Evolutionary conservation across 169 alveolate species (phyloP).

Genomic region (Cardiosporidium cionae): DNA sequence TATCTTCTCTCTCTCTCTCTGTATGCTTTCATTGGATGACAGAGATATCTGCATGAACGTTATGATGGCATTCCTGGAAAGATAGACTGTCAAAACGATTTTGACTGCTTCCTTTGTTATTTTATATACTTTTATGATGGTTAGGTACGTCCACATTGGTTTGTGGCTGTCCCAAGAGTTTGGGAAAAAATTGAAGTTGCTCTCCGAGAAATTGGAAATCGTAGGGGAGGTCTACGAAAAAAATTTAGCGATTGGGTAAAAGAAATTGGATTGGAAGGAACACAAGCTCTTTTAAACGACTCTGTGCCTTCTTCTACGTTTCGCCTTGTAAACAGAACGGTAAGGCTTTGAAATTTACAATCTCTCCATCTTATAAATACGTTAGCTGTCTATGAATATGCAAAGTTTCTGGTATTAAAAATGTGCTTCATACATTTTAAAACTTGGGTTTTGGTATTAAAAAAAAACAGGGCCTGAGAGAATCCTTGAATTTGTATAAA

Average conservation of each 20-base stretch:
- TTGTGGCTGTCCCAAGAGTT: conserved; percentile 73
- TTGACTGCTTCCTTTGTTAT: too few species aligned
- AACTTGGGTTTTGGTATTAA: too few species aligned
- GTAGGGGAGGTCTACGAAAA: conserved; percentile 23
- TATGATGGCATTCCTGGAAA: too few species aligned
- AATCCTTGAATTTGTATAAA: too few species aligned
- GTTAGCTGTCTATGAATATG: too few species aligned
- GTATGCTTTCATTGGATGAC: too few species aligned
- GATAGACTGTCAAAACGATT: too few species aligned
- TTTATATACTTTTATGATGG: not conserved
- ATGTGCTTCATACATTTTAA: conserved; percentile 3
- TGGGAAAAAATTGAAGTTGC: conserved; percentile 73
- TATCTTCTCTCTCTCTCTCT: too few species aligned
- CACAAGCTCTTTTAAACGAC: conserved; percentile 32
- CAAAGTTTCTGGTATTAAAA: not conserved
- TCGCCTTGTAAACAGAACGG: conserved; percentile 43
- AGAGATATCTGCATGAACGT: too few species aligned
- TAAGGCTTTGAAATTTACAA: too few species aligned
- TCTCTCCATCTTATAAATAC: too few species aligned
- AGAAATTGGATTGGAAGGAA: conserved; percentile 42
- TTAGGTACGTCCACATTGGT: conserved; percentile 55
- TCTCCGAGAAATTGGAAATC: conserved; percentile 43
- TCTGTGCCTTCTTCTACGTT: conserved; percentile 38
- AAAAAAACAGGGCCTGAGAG: too few species aligned
- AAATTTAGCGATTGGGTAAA: conserved; percentile 57